A percentile compares a stretch with the other conserved stretches of the same genome.
These are phyloP conservation scores for Tylopilus sp. DNA, from an alignment of 768 basidiomycete genomes.

Conservation along the genomic window DNA sequence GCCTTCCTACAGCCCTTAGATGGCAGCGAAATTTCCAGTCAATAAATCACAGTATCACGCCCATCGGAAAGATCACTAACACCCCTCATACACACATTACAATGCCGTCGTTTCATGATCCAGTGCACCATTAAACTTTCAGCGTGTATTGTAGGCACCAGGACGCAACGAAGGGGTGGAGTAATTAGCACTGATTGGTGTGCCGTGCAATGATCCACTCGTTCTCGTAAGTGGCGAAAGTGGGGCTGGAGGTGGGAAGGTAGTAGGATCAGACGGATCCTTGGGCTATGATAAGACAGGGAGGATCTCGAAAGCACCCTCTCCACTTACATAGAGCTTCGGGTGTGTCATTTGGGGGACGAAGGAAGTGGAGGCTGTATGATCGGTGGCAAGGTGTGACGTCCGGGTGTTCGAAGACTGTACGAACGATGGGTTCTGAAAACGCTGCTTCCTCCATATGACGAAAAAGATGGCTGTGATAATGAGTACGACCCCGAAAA, in stretches of 20 bases:
- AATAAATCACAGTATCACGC: too few species aligned
- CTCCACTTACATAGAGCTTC: conserved; percentile 29
- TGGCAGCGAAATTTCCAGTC: too few species aligned
- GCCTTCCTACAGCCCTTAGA: too few species aligned
- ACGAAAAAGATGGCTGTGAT: conserved; percentile 40
- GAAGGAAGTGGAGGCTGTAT: conserved; percentile 8
- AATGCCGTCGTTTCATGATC: too few species aligned
- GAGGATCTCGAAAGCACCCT: neutral
- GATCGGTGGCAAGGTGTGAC: neutral
- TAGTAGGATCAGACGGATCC: conserved; percentile 38
- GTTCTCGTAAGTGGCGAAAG: conserved; percentile 12
- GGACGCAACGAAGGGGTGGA: conserved; percentile 10
- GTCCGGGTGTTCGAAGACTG: neutral
- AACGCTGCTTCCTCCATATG: conserved; percentile 23
- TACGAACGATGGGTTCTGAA: conserved; percentile 19
- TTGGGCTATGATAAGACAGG: conserved; percentile 12
- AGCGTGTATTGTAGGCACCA: conserved; percentile 23
- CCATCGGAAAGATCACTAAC: too few species aligned
- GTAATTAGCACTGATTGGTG: conserved; percentile 6
- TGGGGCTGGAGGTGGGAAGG: conserved; percentile 27
- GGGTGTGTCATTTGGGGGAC: conserved; percentile 20
- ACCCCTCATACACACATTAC: neutral
- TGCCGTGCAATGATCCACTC: conserved; percentile 4
- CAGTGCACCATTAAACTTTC: conserved; percentile 23
- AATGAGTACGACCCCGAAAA: conserved; percentile 45